Conservation (phyloP, 257 asterid species). For the Salvia splendens region DNA sequence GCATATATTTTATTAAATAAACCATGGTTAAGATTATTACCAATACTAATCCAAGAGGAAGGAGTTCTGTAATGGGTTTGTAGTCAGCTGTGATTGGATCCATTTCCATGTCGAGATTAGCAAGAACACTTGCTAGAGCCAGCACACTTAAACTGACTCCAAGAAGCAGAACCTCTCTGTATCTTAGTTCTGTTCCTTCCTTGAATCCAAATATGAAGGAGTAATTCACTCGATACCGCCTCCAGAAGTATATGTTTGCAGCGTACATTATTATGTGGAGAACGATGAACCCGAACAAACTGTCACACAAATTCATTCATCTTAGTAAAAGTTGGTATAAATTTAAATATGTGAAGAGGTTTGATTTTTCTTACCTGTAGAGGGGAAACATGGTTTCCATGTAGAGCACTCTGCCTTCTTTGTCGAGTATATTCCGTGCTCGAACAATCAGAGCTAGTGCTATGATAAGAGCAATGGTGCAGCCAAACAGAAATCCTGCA, state of each 20-base stretch:
- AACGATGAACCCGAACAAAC: constrained; percentile 59
- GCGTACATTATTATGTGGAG: constrained; percentile 56
- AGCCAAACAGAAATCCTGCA: constrained; percentile 61
- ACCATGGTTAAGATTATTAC: constrained; percentile 23
- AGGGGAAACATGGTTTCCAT: constrained; percentile 69
- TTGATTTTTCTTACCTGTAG: constrained; percentile 42
- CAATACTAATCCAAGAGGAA: constrained; percentile 55
- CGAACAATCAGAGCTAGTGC: constrained; percentile 45
- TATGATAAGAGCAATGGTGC: constrained; percentile 52
- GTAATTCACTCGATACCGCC: constrained; percentile 51
- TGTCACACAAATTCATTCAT: constrained; percentile 26
- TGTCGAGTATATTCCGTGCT: constrained; percentile 43
- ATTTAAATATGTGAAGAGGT: not conserved
- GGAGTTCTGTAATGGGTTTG: constrained; percentile 48
- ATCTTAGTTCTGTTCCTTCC: constrained; percentile 55
- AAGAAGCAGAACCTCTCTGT: constrained; percentile 46
- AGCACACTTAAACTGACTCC: constrained; percentile 43
- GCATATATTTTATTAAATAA: not conserved
- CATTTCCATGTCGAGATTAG: constrained; percentile 64
- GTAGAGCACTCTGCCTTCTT: constrained; percentile 43
- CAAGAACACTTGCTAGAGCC: constrained; percentile 50
- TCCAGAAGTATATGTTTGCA: constrained; percentile 53
- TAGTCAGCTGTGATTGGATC: constrained; percentile 49
- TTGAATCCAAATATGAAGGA: constrained; percentile 57
- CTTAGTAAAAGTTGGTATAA: not conserved